These are phyloP conservation scores for Backusella macrospora DNA, from an alignment of 192 early-diverging fungal species.

Conservation along the genomic window DNA sequence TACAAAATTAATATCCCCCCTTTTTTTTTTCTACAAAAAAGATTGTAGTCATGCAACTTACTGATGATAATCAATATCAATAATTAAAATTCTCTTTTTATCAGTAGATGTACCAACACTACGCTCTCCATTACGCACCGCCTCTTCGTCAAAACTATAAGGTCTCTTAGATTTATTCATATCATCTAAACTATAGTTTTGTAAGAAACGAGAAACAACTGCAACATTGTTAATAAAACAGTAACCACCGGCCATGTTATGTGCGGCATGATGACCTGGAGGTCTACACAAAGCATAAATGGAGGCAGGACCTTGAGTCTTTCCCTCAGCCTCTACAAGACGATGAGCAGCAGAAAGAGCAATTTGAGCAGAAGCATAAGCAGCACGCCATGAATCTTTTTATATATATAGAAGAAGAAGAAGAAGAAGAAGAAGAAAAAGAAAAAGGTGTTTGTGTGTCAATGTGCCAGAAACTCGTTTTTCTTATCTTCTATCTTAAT, in stretches of 20 bases:
- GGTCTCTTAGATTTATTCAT: constrained; percentile 14
- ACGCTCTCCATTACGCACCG: not conserved
- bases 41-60: constrained; percentile 25
- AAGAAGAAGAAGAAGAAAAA: constrained; percentile 43
- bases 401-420: constrained; percentile 45
- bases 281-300: constrained; percentile 58
- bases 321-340: constrained; percentile 43
- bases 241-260: constrained; percentile 55
- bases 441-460: not conserved
- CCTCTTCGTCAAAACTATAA: not conserved
- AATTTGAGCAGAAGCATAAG: constrained; percentile 64
- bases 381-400: constrained; percentile 63
- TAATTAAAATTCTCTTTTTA: constrained; percentile 47
- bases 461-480: not conserved
- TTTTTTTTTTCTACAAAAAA: not conserved
- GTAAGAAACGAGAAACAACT: constrained; percentile 49
- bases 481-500: not conserved
- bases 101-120: constrained; percentile 3
- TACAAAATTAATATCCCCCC: not conserved
- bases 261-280: constrained; percentile 60
- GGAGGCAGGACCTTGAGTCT: constrained; percentile 46
- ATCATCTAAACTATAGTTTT: constrained; percentile 37
- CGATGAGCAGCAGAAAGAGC: constrained; percentile 60
- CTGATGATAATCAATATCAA: constrained; percentile 64
- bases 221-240: constrained; percentile 60